Base-by-base conservation (phyloP, 1,284 basidiomycete species). In the Porodaedalea pini region DNA sequence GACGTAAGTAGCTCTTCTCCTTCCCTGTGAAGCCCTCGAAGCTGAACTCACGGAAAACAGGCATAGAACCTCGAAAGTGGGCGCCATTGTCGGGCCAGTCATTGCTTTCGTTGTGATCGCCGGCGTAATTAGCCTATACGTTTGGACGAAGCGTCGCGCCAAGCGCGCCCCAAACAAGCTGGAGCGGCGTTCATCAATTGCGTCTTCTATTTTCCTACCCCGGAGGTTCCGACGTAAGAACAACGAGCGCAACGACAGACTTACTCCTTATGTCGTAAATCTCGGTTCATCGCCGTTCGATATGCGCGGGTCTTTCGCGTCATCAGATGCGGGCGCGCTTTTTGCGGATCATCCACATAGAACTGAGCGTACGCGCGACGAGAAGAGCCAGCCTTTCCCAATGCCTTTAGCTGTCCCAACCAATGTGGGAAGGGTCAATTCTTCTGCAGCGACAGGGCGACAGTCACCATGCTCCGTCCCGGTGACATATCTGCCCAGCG, bases 71-170 rank as follows among this genome's bases (percentile, higher is more conserved):
- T 34, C 45, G 19, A 48, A 23, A 13, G 52, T 44, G n/a, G 58
- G 58, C 13, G 48, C 34, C 4, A 51, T 59, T 25, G 58, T 59
- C 11, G 58, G 58, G 10, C 53, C 53, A n/a, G 15, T 59, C n/a
- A 21, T 59, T 8, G 54, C 39, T 5, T 36, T 37, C 23, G 19
- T 51, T 4, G 37, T 50, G 15, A 15, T 54, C 10, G 7, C 39
- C 19, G 15, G 32, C 29, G n/a, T 59, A 6, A 11, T 59, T 11
- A n/a, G 44, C 34, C 32, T 59, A 13, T 56, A 51, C 41, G n/a
- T 59, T 13, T 56, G 48, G 32, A 17, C 47, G 15, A 59, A 37
- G 21, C 29, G 34, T 21, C 47, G 58, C 32, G 45, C 4, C 11
- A 58, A 41, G 15, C 19, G 39, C 36, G 17, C 15, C 15, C 29